Evolutionary conservation across 2,329 filamentous ascomycete species (phyloP), one percentile per base, ranked within the genome.

Genomic region (Venturia nashicola): DNA sequence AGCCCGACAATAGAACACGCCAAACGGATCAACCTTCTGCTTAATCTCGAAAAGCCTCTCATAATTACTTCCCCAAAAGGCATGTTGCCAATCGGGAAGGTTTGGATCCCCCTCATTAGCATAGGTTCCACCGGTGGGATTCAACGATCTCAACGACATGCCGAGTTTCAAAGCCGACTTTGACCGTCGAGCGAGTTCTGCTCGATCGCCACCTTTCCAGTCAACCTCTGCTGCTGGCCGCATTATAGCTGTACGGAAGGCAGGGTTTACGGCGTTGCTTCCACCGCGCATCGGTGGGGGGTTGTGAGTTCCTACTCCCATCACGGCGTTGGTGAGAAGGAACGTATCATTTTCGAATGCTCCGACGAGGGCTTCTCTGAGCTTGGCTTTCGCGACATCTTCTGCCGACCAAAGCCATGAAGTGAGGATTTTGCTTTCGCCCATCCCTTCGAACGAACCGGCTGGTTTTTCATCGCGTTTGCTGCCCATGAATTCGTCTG

Each of bases 141-240:
- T 48, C 32, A 63, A 20, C 18, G 23, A 18, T 18, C n/a, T 54
- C 7, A 63, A 34, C 18, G 61, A 46, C 23, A 3, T 9, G 1
- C 34, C 27, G 14, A 64, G 63, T 14, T n/a, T 44, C 27, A 44
- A 16, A 11, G 40, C 39, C 23, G 39, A 2, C 36, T 46, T 8
- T 14, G 7, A 14, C 12, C 34, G 34, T 34, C 51, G 20, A 7
- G 32, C 62, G 12, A 48, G 27, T 23, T 62, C 42, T 5, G 18
- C n/a, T 23, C 12, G 55, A 34, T 61, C 55, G 14, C 9, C 16
- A 4, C 42, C 55, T 2, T 34, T 34, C 64, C 71, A 71, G 54
- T 70, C 71, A 20, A 69, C 61, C 14, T 64, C 64, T 8, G 67
- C 63, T 0, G 69, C 59, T 32, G 66, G 66, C n/a, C 63, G 59